These are phyloP conservation scores for Rhododendron ferrugineum DNA, from an alignment of 148 eudicot genomes.

Conservation along the genomic window DNA sequence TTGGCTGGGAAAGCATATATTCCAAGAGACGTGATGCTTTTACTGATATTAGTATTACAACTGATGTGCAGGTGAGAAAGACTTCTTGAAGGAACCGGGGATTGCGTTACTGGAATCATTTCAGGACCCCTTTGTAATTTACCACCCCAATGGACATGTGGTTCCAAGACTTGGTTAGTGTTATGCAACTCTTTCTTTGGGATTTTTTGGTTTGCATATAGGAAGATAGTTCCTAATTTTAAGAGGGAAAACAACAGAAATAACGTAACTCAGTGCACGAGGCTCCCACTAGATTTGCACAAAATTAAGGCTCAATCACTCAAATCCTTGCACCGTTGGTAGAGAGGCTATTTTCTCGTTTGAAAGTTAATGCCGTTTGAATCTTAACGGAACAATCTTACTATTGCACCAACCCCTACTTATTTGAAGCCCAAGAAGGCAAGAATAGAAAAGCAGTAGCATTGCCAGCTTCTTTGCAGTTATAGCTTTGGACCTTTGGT, in stretches of 20 bases:
- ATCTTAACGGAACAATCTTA: not conserved
- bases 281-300: not conserved
- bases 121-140: conserved; percentile 1
- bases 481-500: not conserved
- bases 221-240: not conserved
- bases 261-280: not conserved
- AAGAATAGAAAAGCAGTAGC: not conserved
- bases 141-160: conserved; percentile 7
- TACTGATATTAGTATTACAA: not conserved
- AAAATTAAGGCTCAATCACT: not conserved
- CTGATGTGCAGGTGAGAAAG: conserved; percentile 4
- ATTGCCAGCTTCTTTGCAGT: not conserved
- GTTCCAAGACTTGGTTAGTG: conserved; percentile 13
- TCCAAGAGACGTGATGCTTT: not conserved
- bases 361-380: not conserved
- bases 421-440: not conserved
- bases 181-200: not conserved
- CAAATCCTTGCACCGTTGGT: not conserved
- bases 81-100: not conserved
- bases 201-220: not conserved
- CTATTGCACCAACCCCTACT: not conserved
- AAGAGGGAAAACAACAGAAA: not conserved
- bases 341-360: not conserved
- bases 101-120: conserved; percentile 10
- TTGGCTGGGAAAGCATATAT: not conserved